Evolutionary conservation across 768 basidiomycete genomes (phyloP).

Genomic region (Porpolomopsis calyptriformis): DNA sequence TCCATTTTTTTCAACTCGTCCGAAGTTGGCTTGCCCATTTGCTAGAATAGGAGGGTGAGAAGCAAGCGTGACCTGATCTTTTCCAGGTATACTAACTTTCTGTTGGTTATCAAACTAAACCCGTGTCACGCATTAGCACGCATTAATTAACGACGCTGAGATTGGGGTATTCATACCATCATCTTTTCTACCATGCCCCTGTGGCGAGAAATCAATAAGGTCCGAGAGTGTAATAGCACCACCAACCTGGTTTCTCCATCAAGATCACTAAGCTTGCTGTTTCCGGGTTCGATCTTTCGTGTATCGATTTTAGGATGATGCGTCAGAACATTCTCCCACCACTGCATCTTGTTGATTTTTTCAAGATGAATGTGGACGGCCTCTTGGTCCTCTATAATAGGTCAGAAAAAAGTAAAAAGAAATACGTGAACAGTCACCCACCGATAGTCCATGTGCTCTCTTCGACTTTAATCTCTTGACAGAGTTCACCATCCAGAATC

Average conservation of each 20-base stretch:
- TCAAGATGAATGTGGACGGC: slow-evolving; percentile 68
- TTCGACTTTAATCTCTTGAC: slow-evolving; percentile 88
- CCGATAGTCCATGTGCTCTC: slow-evolving; percentile 96
- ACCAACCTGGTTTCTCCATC: slow-evolving; percentile 85
- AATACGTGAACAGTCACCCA: slow-evolving; percentile 26
- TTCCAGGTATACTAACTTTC: slow-evolving; percentile 32
- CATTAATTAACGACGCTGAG: not conserved
- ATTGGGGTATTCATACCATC: slow-evolving; percentile 63
- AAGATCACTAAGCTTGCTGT: slow-evolving; percentile 92
- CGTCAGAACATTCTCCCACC: slow-evolving; percentile 96
- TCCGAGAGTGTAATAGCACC: slow-evolving; percentile 2
- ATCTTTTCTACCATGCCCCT: slow-evolving; percentile 99
- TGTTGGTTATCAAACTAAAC: slow-evolving; percentile 68
- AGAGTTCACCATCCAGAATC: slow-evolving; percentile 83
- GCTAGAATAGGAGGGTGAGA: slow-evolving; percentile 32
- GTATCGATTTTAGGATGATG: slow-evolving; percentile 97
- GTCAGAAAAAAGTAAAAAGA: slow-evolving; percentile 1
- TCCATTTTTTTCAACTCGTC: slow-evolving; percentile 92
- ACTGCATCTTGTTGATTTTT: slow-evolving; percentile 78
- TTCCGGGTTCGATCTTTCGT: slow-evolving; percentile 87
- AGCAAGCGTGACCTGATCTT: not conserved
- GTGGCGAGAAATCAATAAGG: slow-evolving; percentile 7
- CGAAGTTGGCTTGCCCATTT: slow-evolving; percentile 93
- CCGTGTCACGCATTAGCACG: slow-evolving; percentile 5
- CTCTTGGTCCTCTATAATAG: slow-evolving; percentile 60